These are phyloP conservation scores for Dioszegia hungarica DNA, from an alignment of 768 basidiomycete genomes.

Conservation along the genomic window DNA sequence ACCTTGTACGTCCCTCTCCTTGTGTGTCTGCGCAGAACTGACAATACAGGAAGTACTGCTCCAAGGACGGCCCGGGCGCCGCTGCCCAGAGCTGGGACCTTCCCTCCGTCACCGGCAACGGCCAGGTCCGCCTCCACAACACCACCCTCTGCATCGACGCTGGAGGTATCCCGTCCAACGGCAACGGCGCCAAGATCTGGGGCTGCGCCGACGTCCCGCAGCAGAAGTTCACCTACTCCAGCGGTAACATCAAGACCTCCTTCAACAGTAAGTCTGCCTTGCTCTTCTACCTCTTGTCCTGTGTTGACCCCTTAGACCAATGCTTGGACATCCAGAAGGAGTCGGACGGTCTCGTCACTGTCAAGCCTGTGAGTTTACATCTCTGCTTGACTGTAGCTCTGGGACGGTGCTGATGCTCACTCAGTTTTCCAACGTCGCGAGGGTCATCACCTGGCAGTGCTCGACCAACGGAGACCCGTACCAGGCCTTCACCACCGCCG, in stretches of 20 bases:
- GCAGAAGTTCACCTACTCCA: conserved; percentile 13
- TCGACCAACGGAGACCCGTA: background rate
- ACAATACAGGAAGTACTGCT: background rate
- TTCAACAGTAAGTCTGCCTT: background rate
- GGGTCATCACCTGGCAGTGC: background rate
- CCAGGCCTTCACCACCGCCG: background rate
- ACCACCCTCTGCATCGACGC: conserved; percentile 20
- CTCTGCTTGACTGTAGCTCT: no score
- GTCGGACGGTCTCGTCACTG: background rate
- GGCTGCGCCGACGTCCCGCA: conserved; percentile 17
- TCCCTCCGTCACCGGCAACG: background rate
- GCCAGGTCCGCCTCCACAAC: background rate
- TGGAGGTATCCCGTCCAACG: conserved; percentile 17
- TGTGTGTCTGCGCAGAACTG: background rate
- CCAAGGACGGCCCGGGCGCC: background rate
- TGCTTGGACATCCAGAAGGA: background rate
- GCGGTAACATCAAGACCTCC: no score
- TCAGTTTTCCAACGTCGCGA: background rate
- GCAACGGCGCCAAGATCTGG: conserved; percentile 11
- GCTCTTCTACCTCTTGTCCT: no score
- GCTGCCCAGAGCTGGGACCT: background rate
- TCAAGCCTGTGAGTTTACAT: no score
- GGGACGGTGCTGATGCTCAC: no score
- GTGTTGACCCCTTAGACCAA: conserved; percentile 1
- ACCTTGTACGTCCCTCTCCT: background rate